Percentiles rank a stretch among this genome's conserved stretches.
Conservation (phyloP, 768 basidiomycete species). For the Pholiota microspora region DNA sequence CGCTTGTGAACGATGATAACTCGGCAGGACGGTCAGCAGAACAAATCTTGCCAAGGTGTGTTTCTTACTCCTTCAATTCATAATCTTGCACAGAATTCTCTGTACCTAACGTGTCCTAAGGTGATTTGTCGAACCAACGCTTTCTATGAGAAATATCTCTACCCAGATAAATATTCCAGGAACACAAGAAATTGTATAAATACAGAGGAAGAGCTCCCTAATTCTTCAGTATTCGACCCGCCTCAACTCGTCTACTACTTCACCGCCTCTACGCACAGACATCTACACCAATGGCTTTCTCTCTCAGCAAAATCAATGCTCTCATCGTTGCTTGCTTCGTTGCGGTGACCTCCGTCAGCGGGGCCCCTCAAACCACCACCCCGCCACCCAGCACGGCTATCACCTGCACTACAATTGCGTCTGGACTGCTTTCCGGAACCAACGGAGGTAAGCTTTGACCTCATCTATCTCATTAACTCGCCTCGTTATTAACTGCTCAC, state of each 20-base stretch:
- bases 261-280: not conserved
- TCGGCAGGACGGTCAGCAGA: not conserved
- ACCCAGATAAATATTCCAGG: not conserved
- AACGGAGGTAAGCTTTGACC: not conserved
- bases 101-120: not conserved
- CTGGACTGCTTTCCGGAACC: conserved; percentile 3
- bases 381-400: not conserved
- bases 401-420: conserved; percentile 4
- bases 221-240: not conserved
- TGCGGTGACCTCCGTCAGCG: not conserved
- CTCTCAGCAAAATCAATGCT: not conserved
- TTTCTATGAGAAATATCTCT: not conserved
- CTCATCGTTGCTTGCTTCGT: not conserved
- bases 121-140: not conserved
- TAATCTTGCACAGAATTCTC: not conserved
- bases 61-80: not conserved
- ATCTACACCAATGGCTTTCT: not conserved
- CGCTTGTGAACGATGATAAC: not conserved
- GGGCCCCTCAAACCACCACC: not conserved
- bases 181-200: not conserved
- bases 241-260: not conserved
- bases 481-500: not conserved
- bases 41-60: not conserved
- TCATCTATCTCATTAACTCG: not conserved
- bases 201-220: not conserved